These are phyloP conservation scores for Saturnispora hagleri DNA, from an alignment of 805 yeast species.

Conservation along the genomic window DNA sequence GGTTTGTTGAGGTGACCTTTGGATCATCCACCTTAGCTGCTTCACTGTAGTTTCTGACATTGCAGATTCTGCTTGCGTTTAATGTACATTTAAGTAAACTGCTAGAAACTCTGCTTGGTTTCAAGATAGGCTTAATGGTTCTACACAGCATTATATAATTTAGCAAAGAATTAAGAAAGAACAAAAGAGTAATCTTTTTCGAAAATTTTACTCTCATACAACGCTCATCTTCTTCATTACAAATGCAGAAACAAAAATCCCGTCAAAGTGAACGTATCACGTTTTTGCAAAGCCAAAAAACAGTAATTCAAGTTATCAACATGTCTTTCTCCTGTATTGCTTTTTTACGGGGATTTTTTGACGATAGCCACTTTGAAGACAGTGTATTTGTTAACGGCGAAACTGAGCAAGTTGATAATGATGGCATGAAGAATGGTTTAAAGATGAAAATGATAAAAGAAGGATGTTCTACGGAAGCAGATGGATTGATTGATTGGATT, in stretches of 20 bases:
- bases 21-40: slow-evolving; percentile 1
- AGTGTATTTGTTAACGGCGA: slow-evolving; percentile 29
- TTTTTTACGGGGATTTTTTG: slow-evolving; percentile 47
- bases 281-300: slow-evolving; percentile 29
- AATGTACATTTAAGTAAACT: not conserved
- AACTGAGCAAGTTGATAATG: not conserved
- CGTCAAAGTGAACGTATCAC: slow-evolving; percentile 16
- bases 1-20: slow-evolving; percentile 9
- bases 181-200: not conserved
- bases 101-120: not conserved
- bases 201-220: not conserved
- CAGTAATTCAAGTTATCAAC: slow-evolving; percentile 39
- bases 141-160: slow-evolving; percentile 1
- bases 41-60: slow-evolving; percentile 3
- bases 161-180: not conserved
- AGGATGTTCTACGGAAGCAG: slow-evolving; percentile 40
- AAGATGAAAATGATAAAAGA: slow-evolving; percentile 39
- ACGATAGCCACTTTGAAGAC: slow-evolving; percentile 45
- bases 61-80: not conserved
- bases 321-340: slow-evolving; percentile 52
- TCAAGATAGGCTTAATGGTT: slow-evolving; percentile 2
- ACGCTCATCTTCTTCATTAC: slow-evolving; percentile 2
- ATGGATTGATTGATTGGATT: slow-evolving; percentile 43
- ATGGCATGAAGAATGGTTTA: slow-evolving; percentile 22
- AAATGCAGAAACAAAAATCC: not conserved